These are phyloP conservation scores for Hibiscus trionum DNA, from an alignment of 345 rosid species.

Conservation along the genomic window DNA sequence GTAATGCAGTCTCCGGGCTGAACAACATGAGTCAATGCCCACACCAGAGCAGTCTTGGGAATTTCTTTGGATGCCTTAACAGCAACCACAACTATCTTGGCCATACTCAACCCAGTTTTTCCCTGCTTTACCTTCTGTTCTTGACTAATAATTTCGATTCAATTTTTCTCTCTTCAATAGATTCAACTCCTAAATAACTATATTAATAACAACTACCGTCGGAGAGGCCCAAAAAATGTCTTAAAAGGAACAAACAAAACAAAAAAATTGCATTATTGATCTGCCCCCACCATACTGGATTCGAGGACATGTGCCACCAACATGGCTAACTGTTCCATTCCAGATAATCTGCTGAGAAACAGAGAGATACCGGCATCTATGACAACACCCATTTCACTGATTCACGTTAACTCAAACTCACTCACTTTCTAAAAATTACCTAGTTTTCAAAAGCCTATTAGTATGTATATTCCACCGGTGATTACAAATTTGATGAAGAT, in stretches of 20 bases:
- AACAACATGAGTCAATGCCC: conserved; percentile 98
- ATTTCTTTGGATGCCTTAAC: conserved; percentile 95
- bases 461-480: conserved; percentile 14
- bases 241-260: conserved; percentile 9
- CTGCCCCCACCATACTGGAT: conserved; percentile 36
- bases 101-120: conserved; percentile 38
- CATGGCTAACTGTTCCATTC: conserved; percentile 23
- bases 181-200: conserved; percentile 19
- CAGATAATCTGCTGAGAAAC: conserved; percentile 22
- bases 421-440: not conserved
- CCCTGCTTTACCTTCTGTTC: conserved; percentile 50
- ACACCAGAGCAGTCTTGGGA: conserved; percentile 79
- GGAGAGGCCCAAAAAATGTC: conserved; percentile 2
- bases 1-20: conserved; percentile 93
- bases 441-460: conserved; percentile 1
- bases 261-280: conserved; percentile 26
- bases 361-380: conserved; percentile 17
- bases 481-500: conserved; percentile 13
- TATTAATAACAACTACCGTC: not conserved
- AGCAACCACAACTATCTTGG: conserved; percentile 80
- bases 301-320: conserved; percentile 28
- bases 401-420: conserved; percentile 19
- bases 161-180: conserved; percentile 4
- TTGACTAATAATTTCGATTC: conserved; percentile 18
- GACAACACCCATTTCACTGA: conserved; percentile 35